phyloP scores from a whole-genome alignment of 2,329 filamentous ascomycete genomes.

The Samsoniella hepiali region DNA sequence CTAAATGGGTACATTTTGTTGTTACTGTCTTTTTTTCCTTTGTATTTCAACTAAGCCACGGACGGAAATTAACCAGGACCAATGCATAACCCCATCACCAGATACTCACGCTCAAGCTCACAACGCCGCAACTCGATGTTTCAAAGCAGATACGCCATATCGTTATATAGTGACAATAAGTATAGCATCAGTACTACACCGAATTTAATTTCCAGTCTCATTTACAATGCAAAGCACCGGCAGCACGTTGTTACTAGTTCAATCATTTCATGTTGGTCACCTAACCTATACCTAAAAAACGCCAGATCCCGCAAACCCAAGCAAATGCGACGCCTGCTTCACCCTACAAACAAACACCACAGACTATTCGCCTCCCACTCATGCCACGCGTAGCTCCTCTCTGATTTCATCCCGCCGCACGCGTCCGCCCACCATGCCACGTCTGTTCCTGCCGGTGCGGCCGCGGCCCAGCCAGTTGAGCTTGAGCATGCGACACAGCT shows the following conservation, averaged over 20 bases:
- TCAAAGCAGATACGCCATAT: too few relatives aligned
- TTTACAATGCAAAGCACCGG: background rate
- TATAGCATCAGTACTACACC: background rate
- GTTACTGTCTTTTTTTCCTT: too few relatives aligned
- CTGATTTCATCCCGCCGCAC: constrained; percentile 45
- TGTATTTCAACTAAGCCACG: too few relatives aligned
- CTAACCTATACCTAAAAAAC: constrained; percentile 12
- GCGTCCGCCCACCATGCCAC: constrained; percentile 78
- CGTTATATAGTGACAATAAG: too few relatives aligned
- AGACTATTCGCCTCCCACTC: background rate
- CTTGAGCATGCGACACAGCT: constrained; percentile 83
- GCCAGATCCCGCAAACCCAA: background rate
- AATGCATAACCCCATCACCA: too few relatives aligned
- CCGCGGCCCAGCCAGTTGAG: constrained; percentile 95
- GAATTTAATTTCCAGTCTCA: background rate
- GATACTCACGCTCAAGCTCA: too few relatives aligned
- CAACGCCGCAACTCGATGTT: too few relatives aligned
- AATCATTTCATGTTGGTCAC: background rate
- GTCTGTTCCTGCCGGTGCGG: constrained; percentile 80
- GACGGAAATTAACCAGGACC: too few relatives aligned
- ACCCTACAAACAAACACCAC: background rate
- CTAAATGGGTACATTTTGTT: too few relatives aligned
- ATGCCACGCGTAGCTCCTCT: constrained; percentile 42
- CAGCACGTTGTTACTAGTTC: background rate
- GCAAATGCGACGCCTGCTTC: background rate